Conservation (phyloP, 495 filamentous ascomycete genomes). For the Pseudevernia furfuracea region DNA sequence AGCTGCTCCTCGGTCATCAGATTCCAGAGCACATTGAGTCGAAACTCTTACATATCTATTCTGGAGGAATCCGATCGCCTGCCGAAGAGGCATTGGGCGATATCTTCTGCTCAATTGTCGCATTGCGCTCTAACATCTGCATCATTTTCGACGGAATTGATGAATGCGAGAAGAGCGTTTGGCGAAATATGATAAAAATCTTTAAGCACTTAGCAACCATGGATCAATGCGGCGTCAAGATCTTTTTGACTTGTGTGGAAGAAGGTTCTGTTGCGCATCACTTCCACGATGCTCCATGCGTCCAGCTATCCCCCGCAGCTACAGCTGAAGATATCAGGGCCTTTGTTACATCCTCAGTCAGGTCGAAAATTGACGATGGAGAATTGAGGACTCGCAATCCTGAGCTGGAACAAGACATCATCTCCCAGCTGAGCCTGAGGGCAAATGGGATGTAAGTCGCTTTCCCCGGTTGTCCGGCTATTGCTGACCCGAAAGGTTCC, state of each 20-base stretch:
- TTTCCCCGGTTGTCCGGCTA: background rate
- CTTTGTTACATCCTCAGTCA: slow-evolving; percentile 20
- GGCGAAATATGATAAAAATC: slow-evolving; percentile 1
- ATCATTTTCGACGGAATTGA: slow-evolving; percentile 27
- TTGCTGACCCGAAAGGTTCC: slow-evolving; percentile 22
- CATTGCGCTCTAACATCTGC: background rate
- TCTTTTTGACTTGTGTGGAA: slow-evolving; percentile 19
- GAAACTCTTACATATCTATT: background rate
- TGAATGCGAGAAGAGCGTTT: slow-evolving; percentile 23
- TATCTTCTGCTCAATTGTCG: background rate
- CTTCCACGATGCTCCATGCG: background rate
- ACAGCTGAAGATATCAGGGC: slow-evolving; percentile 20
- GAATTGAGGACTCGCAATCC: slow-evolving; percentile 19
- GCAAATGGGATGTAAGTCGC: slow-evolving; percentile 28
- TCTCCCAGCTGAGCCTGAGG: slow-evolving; percentile 17
- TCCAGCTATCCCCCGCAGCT: slow-evolving; percentile 13
- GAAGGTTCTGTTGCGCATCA: slow-evolving; percentile 15
- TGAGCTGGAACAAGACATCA: slow-evolving; percentile 17
- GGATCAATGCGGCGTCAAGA: slow-evolving; percentile 13
- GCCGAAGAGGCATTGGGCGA: background rate
- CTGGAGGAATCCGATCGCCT: background rate
- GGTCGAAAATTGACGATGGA: slow-evolving; percentile 15
- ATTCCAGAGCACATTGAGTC: background rate
- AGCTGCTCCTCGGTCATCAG: background rate
- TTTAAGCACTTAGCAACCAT: slow-evolving; percentile 4